Percentiles rank a stretch among this genome's conserved stretches.
These are phyloP conservation scores for Fomitopsis palustris DNA, from an alignment of 1,284 basidiomycete genomes.

Conservation along the genomic window DNA sequence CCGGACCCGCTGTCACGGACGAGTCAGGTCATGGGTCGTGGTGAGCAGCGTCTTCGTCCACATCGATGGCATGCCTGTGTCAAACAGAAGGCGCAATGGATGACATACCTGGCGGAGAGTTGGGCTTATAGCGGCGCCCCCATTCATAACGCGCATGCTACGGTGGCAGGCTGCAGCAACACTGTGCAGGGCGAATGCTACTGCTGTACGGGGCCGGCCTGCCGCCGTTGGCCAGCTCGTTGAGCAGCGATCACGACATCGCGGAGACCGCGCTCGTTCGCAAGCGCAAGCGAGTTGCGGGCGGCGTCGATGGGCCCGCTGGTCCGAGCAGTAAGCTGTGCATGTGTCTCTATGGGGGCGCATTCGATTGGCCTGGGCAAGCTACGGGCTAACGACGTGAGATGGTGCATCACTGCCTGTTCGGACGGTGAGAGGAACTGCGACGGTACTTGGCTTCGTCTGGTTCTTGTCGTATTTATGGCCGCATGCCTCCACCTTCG, in stretches of 20 bases:
- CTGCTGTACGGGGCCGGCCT: neutral
- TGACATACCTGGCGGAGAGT: too few species aligned
- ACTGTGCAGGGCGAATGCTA: too few species aligned
- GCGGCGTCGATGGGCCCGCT: neutral
- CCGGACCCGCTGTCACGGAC: too few species aligned
- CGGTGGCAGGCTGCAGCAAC: too few species aligned
- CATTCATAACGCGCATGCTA: too few species aligned
- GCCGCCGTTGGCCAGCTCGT: neutral
- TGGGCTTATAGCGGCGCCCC: too few species aligned
- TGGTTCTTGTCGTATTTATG: neutral
- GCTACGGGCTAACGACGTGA: neutral
- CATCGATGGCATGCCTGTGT: too few species aligned
- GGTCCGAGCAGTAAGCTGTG: neutral
- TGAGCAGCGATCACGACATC: too few species aligned
- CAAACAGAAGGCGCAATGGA: too few species aligned
- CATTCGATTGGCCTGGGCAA: neutral
- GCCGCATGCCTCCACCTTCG: neutral
- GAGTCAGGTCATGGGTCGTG: too few species aligned
- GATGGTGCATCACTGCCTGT: neutral
- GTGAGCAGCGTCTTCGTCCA: too few species aligned
- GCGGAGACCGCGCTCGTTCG: too few species aligned
- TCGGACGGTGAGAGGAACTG: neutral
- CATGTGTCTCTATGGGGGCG: neutral
- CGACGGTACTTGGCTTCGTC: neutral
- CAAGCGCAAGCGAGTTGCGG: neutral